phyloP scores from a whole-genome alignment of 2,329 filamentous ascomycete species.

The Ophioceras dolichostomum region DNA sequence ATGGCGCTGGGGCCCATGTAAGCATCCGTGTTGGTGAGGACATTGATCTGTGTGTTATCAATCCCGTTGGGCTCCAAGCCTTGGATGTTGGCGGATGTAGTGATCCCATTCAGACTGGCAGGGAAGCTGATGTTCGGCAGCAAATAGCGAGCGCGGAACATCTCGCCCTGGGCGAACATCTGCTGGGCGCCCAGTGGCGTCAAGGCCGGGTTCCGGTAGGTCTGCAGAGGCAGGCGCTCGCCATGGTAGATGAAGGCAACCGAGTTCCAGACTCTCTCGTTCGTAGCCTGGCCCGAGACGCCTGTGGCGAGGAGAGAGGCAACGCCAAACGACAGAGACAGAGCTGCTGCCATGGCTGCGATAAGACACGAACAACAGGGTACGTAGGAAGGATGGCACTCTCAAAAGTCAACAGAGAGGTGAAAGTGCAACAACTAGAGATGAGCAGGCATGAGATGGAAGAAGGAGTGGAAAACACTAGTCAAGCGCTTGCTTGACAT shows the following conservation, averaged over 20 bases:
- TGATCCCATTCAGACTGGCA: slow-evolving; percentile 10
- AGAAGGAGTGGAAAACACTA: too few species aligned
- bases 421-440: neutral
- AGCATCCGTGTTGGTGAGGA: slow-evolving; percentile 26
- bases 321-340: too few species aligned
- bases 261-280: slow-evolving; percentile 33
- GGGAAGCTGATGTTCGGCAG: slow-evolving; percentile 8
- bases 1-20: slow-evolving; percentile 54
- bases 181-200: slow-evolving; percentile 43
- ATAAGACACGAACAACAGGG: neutral
- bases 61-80: slow-evolving; percentile 30
- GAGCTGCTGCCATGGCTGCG: neutral
- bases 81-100: slow-evolving; percentile 24
- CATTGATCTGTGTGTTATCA: slow-evolving; percentile 32
- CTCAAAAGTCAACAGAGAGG: neutral
- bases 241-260: slow-evolving; percentile 38
- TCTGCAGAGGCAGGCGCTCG: slow-evolving; percentile 34
- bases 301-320: neutral
- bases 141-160: slow-evolving; percentile 38
- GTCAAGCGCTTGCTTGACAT: too few species aligned
- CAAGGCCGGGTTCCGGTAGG: slow-evolving; percentile 19
- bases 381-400: neutral
- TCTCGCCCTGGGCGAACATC: slow-evolving; percentile 31
- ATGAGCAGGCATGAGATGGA: too few species aligned
- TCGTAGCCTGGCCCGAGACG: slow-evolving; percentile 1